phyloP scores from a whole-genome alignment of 148 eudicot species.

The Vaccinium darrowii region DNA sequence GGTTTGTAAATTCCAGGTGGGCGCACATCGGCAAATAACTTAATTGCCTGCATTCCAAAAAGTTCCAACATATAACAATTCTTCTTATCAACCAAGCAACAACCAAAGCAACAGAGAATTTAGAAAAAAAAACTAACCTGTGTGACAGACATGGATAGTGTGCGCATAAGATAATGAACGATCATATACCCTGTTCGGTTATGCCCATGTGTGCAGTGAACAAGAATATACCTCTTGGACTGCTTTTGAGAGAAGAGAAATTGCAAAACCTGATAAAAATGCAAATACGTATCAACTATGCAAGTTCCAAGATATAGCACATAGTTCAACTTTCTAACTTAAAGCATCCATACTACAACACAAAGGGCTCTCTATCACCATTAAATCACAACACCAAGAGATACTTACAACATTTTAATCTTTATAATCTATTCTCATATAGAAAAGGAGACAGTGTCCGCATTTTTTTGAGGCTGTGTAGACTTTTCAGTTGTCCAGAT shows the following conservation, averaged over 20 bases:
- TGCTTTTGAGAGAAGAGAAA: constrained; percentile 70
- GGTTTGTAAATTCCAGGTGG: constrained; percentile 95
- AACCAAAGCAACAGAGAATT: not conserved
- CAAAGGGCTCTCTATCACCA: not conserved
- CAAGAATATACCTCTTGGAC: constrained; percentile 67
- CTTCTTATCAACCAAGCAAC: constrained; percentile 8
- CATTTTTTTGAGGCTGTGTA: not conserved
- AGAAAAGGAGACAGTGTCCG: not conserved
- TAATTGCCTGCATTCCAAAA: constrained; percentile 64
- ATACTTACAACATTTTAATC: not conserved
- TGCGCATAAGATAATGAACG: constrained; percentile 87
- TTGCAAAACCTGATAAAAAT: constrained; percentile 57
- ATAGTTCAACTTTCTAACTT: not conserved
- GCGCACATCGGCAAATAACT: constrained; percentile 71
- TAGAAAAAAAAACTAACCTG: constrained; percentile 46
- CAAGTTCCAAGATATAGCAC: not conserved
- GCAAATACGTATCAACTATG: constrained; percentile 9
- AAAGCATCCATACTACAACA: not conserved
- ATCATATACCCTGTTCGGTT: constrained; percentile 99
- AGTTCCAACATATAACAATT: not conserved
- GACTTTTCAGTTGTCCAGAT: not conserved
- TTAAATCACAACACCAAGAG: not conserved
- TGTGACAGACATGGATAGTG: constrained; percentile 65
- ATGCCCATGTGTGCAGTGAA: constrained; percentile 99
- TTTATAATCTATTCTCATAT: not conserved